phyloP scores from a whole-genome alignment of 1,284 basidiomycete genomes.

The Mycena sp. region DNA sequence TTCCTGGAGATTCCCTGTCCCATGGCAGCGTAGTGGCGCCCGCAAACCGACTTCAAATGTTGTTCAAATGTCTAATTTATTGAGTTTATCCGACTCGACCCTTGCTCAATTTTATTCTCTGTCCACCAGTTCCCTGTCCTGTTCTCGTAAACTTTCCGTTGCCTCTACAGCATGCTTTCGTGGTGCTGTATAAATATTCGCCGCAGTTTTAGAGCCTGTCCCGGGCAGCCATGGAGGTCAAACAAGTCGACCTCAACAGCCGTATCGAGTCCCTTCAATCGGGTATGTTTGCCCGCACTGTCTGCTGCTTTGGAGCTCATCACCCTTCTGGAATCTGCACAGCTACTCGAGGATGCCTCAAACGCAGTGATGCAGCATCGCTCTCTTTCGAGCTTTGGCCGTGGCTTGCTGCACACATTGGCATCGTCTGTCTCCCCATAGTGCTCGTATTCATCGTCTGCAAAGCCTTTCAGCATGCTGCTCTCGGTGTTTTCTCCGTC shows the following conservation, averaged over 20 bases:
- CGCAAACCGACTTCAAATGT: conserved; percentile 6
- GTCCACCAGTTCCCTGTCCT: neutral
- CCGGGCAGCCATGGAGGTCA: conserved; percentile 12
- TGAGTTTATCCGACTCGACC: conserved; percentile 3
- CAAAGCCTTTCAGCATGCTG: neutral
- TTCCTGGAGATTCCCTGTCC: neutral
- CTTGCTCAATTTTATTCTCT: conserved; percentile 2
- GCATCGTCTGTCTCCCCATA: conserved; percentile 3
- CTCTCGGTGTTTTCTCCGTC: conserved; percentile 3
- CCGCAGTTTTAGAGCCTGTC: neutral
- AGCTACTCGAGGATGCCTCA: conserved; percentile 11
- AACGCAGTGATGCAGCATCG: neutral
- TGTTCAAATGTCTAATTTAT: conserved; percentile 1
- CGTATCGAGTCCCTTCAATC: conserved; percentile 11
- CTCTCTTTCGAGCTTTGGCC: conserved; percentile 8
- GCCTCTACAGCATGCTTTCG: conserved; percentile 1
- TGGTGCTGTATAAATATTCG: conserved; percentile 1
- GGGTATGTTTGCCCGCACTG: conserved; percentile 12
- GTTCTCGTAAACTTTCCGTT: conserved; percentile 1
- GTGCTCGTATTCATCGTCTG: conserved; percentile 5
- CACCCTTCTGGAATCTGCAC: neutral
- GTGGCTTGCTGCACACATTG: conserved; percentile 15
- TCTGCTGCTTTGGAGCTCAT: neutral
- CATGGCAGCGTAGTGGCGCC: neutral
- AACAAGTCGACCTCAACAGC: conserved; percentile 12